These are phyloP conservation scores for Cucumis melo DNA, from an alignment of 306 rosid genomes.

Conservation along the genomic window DNA sequence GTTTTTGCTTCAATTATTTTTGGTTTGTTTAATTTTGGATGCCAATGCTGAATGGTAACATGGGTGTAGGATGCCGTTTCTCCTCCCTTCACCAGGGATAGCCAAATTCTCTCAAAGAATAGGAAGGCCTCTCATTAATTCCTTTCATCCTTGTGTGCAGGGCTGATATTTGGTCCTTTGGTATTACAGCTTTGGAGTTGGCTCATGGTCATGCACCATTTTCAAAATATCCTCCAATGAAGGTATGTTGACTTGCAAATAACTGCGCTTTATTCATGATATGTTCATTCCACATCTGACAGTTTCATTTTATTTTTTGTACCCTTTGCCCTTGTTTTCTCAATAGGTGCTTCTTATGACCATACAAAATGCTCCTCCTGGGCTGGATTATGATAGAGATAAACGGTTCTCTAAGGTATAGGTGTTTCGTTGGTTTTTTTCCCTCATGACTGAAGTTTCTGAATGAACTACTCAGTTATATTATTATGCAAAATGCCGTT, in stretches of 20 bases:
- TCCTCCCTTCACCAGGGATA: neutral
- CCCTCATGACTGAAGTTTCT: conserved; percentile 27
- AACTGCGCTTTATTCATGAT: neutral
- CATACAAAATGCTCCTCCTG: conserved; percentile 99
- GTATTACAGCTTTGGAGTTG: conserved; percentile 46
- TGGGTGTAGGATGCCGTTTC: neutral
- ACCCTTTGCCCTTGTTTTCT: neutral
- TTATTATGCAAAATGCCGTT: neutral
- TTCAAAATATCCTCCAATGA: conserved; percentile 48
- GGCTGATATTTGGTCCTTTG: conserved; percentile 63
- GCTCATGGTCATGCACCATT: conserved; percentile 56
- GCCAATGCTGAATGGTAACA: neutral
- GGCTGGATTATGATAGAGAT: conserved; percentile 97
- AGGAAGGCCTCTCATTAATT: neutral
- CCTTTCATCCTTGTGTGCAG: conserved; percentile 16
- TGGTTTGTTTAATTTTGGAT: neutral
- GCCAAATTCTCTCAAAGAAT: neutral
- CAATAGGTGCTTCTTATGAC: conserved; percentile 92
- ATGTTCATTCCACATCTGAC: neutral
- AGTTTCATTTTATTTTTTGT: neutral
- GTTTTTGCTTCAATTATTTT: neutral
- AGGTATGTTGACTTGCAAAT: conserved; percentile 14
- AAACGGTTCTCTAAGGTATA: conserved; percentile 94
- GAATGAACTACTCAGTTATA: neutral
- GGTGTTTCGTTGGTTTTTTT: conserved; percentile 30